phyloP scores from a whole-genome alignment of 2,329 filamentous ascomycete genomes.

The Cadophora sp. region DNA sequence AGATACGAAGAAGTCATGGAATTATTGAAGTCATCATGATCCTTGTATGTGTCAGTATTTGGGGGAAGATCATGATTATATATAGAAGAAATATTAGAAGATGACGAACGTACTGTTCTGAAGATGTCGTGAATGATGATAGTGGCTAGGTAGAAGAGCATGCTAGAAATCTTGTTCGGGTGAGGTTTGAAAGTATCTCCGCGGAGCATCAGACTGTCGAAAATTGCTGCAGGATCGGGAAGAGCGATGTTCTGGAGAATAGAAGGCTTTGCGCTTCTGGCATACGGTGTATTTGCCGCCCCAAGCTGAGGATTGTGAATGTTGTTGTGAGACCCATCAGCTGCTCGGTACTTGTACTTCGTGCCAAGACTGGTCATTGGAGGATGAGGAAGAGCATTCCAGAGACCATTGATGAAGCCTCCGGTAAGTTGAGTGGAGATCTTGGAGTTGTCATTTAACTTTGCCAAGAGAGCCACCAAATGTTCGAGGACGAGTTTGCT shows the following conservation, averaged over 20 bases:
- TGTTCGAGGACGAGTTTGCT: constrained; percentile 80
- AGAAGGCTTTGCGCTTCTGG: constrained; percentile 66
- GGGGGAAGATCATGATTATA: neutral
- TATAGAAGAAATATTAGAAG: neutral
- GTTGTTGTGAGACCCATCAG: constrained; percentile 77
- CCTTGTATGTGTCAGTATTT: constrained; percentile 40
- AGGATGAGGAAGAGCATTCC: constrained; percentile 75
- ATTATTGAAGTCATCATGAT: constrained; percentile 65
- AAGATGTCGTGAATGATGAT: constrained; percentile 73
- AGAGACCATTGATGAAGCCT: constrained; percentile 71
- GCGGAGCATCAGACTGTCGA: constrained; percentile 65
- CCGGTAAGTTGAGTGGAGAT: constrained; percentile 60
- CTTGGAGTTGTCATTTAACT: constrained; percentile 40
- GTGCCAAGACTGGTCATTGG: constrained; percentile 69
- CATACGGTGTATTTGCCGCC: constrained; percentile 71
- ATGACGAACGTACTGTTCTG: constrained; percentile 53
- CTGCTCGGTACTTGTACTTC: constrained; percentile 67
- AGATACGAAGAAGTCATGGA: constrained; percentile 77
- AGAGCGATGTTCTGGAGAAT: constrained; percentile 64
- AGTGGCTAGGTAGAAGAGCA: constrained; percentile 77
- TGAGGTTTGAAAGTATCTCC: constrained; percentile 63
- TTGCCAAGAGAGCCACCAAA: constrained; percentile 56
- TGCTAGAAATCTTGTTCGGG: constrained; percentile 74
- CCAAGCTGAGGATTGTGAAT: constrained; percentile 69
- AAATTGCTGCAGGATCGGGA: constrained; percentile 70